phyloP scores from a whole-genome alignment of 441 rosid genomes.

The Daphne laureola region DNA sequence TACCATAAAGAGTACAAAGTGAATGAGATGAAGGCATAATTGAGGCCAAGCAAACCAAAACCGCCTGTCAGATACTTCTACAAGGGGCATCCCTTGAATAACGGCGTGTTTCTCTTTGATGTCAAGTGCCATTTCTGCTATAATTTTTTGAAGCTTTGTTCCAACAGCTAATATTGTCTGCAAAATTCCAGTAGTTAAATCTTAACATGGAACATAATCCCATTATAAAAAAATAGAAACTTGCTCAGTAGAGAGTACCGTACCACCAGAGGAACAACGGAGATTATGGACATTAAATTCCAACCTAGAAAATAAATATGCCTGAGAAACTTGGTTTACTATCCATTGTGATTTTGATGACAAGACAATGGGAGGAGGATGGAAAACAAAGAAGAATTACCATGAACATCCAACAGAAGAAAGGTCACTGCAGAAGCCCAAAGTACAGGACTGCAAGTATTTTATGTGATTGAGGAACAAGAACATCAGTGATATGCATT shows the following conservation, averaged over 20 bases:
- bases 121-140: constrained; percentile 85
- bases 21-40: constrained; percentile 69
- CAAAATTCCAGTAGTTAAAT: constrained; percentile 16
- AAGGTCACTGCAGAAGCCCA: constrained; percentile 75
- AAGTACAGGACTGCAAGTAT: constrained; percentile 54
- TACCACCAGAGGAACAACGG: constrained; percentile 69
- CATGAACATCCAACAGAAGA: constrained; percentile 67
- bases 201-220: background rate
- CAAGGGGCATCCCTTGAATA: constrained; percentile 97
- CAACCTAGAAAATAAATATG: constrained; percentile 47
- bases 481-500: constrained; percentile 2
- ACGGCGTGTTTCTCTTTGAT: constrained; percentile 85
- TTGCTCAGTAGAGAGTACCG: constrained; percentile 21
- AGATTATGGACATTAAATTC: constrained; percentile 51
- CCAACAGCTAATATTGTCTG: constrained; percentile 86
- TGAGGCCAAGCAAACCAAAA: constrained; percentile 83
- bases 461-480: constrained; percentile 6
- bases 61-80: constrained; percentile 71
- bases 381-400: constrained; percentile 26
- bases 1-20: constrained; percentile 90
- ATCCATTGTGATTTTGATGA: background rate
- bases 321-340: background rate
- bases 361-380: constrained; percentile 2
- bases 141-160: constrained; percentile 83
- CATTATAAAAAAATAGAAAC: too few species aligned